Evolutionary conservation across 2,329 filamentous ascomycete genomes (phyloP), one percentile per base, ranked within the genome.

Genomic region (Colletotrichum tofieldiae): DNA sequence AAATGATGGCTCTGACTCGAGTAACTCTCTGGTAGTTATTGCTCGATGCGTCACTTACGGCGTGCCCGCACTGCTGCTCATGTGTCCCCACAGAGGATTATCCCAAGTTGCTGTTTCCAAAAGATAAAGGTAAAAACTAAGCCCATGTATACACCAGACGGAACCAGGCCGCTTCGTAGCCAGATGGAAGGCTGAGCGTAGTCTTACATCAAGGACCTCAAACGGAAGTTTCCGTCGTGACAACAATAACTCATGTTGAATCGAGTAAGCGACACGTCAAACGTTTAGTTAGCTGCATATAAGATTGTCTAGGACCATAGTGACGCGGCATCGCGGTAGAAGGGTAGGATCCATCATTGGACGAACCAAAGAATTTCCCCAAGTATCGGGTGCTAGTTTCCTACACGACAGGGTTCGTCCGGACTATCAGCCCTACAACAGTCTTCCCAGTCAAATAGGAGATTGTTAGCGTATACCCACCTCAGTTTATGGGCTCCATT

Each of bases 371-470:
- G 45, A 60, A 59, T 32, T 41, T 39, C 43, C 11, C 41, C 16
- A 52, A 37, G 23, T 18, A 37, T 29, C 23, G 64, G 37, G 56
- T 39, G 52, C 51, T 59, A 9, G 29, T 18, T 18, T 54, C 20
- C 61, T 52, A 70, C 45, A 58, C n/a, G 45, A 32, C 35, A 47
- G 65, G 52, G 54, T 54, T 65, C 51, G 51, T 69, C 52, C 35
- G 23, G 35, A 54, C 37, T 39, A 23, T 39, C 54, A 70, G 54
- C 43, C 67, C 45, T 65, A 70, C 35, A 16, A 60, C 20, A 20
- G 26, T n/a, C 29, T 32, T 64, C 11, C 23, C 18, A 54, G 41
- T 51, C 41, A n/a, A 14, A 14, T 16, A 45, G 29, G n/a, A 23
- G 16, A 2, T 65, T 32, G 26, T 43, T 70, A 32, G 29, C 8